These are phyloP conservation scores for Leccinum pachyderme DNA, from an alignment of 1,284 basidiomycete species.

Conservation along the genomic window DNA sequence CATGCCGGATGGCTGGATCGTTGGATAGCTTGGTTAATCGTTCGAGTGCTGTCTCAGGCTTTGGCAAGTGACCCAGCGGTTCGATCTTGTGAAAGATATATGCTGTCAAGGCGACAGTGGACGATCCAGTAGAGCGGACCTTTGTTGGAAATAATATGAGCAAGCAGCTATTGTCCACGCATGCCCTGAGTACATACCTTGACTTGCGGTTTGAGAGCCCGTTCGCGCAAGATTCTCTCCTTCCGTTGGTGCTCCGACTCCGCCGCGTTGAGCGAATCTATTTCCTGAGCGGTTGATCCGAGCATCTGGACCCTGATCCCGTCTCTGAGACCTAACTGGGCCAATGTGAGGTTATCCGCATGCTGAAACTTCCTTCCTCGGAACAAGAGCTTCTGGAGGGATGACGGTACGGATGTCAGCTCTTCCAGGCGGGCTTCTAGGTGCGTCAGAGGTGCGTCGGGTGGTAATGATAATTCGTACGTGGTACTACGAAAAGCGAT, in stretches of 20 bases:
- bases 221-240: conserved; percentile 57
- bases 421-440: conserved; percentile 55
- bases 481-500: conserved; percentile 49
- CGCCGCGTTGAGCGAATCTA: conserved; percentile 49
- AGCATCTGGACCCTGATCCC: conserved; percentile 67
- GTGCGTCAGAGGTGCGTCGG: conserved; percentile 45
- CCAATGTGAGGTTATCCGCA: conserved; percentile 41
- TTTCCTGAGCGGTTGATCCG: conserved; percentile 57
- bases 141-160: conserved; percentile 20
- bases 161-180: neutral
- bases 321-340: conserved; percentile 55
- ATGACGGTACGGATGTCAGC: conserved; percentile 60
- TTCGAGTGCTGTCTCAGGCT: conserved; percentile 52
- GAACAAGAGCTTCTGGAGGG: conserved; percentile 68
- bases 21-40: conserved; percentile 56
- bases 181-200: conserved; percentile 45
- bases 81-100: conserved; percentile 64
- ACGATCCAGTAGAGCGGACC: conserved; percentile 54
- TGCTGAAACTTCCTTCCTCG: conserved; percentile 58
- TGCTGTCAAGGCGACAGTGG: conserved; percentile 36
- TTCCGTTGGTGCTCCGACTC: conserved; percentile 57
- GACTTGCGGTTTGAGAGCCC: conserved; percentile 53
- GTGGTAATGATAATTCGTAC: conserved; percentile 44
- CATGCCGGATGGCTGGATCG: conserved; percentile 66
- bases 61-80: conserved; percentile 62